A percentile compares a stretch with the other conserved stretches of the same genome.
These are phyloP conservation scores for Malus fusca DNA, from an alignment of 306 rosid genomes.

Conservation along the genomic window DNA sequence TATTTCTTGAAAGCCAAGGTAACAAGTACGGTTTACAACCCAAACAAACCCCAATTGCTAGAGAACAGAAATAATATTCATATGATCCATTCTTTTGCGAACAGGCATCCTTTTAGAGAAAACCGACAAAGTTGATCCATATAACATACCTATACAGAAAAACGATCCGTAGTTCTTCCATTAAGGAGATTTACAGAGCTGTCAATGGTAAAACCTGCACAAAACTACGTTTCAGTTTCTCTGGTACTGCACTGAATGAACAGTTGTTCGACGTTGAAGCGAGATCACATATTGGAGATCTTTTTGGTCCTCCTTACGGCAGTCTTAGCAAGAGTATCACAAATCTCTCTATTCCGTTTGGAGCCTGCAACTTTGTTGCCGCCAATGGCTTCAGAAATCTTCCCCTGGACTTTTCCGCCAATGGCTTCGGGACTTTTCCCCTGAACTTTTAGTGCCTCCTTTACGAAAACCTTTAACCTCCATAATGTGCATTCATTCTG, in stretches of 20 bases:
- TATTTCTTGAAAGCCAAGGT: neutral
- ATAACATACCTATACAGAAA: neutral
- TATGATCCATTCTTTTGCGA: neutral
- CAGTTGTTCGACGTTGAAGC: neutral
- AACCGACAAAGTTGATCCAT: neutral
- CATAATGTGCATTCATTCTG: conserved; percentile 64
- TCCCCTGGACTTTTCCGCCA: neutral
- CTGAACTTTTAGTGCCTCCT: conserved; percentile 24
- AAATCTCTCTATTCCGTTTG: conserved; percentile 18
- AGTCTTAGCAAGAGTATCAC: conserved; percentile 34
- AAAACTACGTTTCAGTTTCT: neutral
- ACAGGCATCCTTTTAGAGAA: neutral
- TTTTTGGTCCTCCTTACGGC: conserved; percentile 37
- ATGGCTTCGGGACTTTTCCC: conserved; percentile 17
- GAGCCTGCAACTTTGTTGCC: conserved; percentile 4
- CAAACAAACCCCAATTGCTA: neutral
- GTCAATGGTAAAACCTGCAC: conserved; percentile 1
- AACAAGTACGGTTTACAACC: neutral
- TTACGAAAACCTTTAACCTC: conserved; percentile 51
- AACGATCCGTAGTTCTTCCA: neutral
- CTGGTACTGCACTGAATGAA: neutral
- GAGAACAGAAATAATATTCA: neutral
- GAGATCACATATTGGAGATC: conserved; percentile 29
- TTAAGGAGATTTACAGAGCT: neutral
- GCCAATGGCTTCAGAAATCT: neutral